Base-by-base conservation (phyloP, 2,329 filamentous ascomycete genomes). In the Xylaria sp. region DNA sequence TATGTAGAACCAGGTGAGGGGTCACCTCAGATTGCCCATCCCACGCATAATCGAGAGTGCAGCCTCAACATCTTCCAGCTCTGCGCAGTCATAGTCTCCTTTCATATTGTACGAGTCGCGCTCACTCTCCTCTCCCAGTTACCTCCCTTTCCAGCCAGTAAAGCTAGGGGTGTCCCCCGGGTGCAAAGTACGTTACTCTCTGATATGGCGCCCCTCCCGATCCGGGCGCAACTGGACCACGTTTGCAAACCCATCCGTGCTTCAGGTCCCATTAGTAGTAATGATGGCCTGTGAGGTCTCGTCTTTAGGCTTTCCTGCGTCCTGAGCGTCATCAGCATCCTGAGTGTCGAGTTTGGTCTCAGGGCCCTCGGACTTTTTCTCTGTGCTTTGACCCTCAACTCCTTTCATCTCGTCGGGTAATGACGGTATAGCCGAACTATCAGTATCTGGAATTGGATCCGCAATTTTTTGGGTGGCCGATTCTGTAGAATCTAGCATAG, bases 341-440 rank as follows among this genome's bases (percentile, higher is more conserved):
- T 39, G 34, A 12, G 6, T 20, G n/a, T 39, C 9, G 9, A 1
- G n/a, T 28, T 56, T 5, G 28, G 23, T 10, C 48, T 25, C 20
- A 10, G 44, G 15, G 12, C 8, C 44, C 18, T 46, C 23, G 7
- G 12, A 1, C 13, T 8, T 3, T 13, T 61, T 28, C 12, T 34
- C 44, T 32, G 20, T 20, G 39, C 18, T 12, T 59, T 68, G 50
- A 9, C 44, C 20, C 25, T 59, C 41, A 37, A 60, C 25, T 1
- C 32, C 39, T 65, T 65, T 60, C 51, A 59, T 68, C 41, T 44
- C 9, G 52, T 55, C 20, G 41, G 52, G 37, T 25, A 50, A 55
- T 20, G 39, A 34, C 25, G 41, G 20, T 6, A 46, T 9, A 23
- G 15, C 41, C 9, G 58, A 39, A 12, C 10, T 5, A 32, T 28